Conservation (phyloP, 1,139 yeast species). For the Zygosaccharomyces pseudobailii region DNA sequence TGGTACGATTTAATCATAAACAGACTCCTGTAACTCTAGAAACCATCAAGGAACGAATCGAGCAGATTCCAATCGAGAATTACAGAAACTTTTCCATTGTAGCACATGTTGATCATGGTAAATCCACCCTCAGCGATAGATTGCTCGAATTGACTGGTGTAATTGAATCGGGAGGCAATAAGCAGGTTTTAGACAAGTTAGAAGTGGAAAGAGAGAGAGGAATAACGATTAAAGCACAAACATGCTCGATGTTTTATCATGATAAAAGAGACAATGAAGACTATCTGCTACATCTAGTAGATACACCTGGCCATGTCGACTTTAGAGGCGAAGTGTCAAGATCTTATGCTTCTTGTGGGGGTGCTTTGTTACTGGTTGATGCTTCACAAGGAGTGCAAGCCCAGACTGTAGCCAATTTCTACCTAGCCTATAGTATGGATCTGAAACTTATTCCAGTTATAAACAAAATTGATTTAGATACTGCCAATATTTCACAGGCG, state of each 20-base stretch:
- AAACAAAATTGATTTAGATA: slow-evolving; percentile 82
- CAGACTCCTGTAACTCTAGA: slow-evolving; percentile 11
- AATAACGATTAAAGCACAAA: slow-evolving; percentile 94
- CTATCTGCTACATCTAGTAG: slow-evolving; percentile 82
- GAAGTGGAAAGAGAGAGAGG: slow-evolving; percentile 96
- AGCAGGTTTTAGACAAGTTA: slow-evolving; percentile 84
- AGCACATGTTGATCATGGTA: slow-evolving; percentile 97
- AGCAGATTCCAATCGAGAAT: slow-evolving; percentile 70
- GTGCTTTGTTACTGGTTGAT: slow-evolving; percentile 85
- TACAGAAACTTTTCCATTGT: slow-evolving; percentile 90
- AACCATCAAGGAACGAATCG: slow-evolving; percentile 48
- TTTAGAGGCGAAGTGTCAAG: slow-evolving; percentile 90
- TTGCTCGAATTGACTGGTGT: slow-evolving; percentile 85
- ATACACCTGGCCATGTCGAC: slow-evolving; percentile 98
- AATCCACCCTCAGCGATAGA: slow-evolving; percentile 86
- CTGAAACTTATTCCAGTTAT: slow-evolving; percentile 81
- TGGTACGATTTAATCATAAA: slow-evolving; percentile 16
- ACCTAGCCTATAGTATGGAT: slow-evolving; percentile 81
- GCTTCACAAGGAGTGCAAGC: slow-evolving; percentile 97
- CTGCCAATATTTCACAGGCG: slow-evolving; percentile 75
- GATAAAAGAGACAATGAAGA: slow-evolving; percentile 55
- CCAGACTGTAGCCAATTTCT: slow-evolving; percentile 94
- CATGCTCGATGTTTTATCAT: slow-evolving; percentile 85
- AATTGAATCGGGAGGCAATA: slow-evolving; percentile 62
- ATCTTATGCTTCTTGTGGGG: slow-evolving; percentile 94